phyloP scores from a whole-genome alignment of 257 asterid genomes.

The Solanum peruvianum region DNA sequence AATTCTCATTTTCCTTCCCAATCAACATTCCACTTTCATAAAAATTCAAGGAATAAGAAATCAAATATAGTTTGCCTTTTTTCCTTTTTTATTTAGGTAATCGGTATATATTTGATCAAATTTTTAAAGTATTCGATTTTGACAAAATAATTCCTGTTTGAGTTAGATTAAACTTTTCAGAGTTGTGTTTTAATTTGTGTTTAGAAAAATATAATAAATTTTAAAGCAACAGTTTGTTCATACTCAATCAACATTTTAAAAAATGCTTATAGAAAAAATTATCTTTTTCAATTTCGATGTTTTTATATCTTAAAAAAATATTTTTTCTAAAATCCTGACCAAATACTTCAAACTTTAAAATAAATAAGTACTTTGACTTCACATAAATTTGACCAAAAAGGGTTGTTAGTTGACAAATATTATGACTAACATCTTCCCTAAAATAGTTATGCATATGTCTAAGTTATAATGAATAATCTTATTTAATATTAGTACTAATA shows the following conservation, averaged over 20 bases:
- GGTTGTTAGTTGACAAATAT: not conserved
- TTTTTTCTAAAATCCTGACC: not conserved
- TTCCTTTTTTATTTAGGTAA: not conserved
- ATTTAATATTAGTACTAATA: not conserved
- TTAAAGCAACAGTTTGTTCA: no score
- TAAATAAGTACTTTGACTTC: not conserved
- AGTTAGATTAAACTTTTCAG: no score
- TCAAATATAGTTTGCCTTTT: no score
- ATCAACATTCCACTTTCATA: not conserved
- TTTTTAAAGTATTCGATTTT: no score
- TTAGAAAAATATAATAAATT: no score
- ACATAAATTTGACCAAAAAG: not conserved
- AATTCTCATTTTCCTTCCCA: no score
- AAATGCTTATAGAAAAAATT: no score
- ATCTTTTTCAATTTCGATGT: not conserved
- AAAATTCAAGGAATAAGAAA: not conserved
- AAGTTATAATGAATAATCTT: not conserved
- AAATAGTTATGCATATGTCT: not conserved
- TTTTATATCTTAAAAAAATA: fast-evolving
- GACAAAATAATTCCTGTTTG: no score
- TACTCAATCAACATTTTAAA: no score
- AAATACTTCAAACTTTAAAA: not conserved
- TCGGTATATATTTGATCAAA: no score
- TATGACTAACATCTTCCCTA: not conserved
- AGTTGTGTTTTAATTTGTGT: not conserved